Evolutionary conservation across 352 stramenopile genomes (phyloP), one percentile per base, ranked within the genome.

Genomic region (Pythium angustatum): DNA sequence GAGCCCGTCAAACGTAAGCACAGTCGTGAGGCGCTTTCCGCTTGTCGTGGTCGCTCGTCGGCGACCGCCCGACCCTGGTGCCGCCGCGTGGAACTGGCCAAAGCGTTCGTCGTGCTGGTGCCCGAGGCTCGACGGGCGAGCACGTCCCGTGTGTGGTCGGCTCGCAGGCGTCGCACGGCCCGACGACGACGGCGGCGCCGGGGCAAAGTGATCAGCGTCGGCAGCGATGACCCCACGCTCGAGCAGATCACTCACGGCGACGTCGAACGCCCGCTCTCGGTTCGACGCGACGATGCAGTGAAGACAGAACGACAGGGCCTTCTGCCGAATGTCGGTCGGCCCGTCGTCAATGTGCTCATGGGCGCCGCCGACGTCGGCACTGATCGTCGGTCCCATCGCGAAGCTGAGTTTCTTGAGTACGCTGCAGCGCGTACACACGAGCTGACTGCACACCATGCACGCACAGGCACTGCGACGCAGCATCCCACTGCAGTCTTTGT

Each of bases 371-470:
- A 64, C 53, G 19, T 67, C 59, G 21, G 53, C 53, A 15, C 52
- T 44, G 7, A 64, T 30, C 6, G 54, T 58, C n/a, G 45, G 55
- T 7, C 66, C 61, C 66, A 73, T 69, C 1, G 55, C 49, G 38
- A 73, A 73, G 36, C 56, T 73, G 24, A 73, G 41, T 27, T 61
- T 69, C 28, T 73, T 73, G 30, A 47, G 26, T 19, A 69, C 66
- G 15, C 56, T 63, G 56, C 66, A 73, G 2, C 66, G 60, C 26
- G 55, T 52, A 21, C 66, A 73, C 40, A 73, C 66, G 21, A 73
- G 48, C 55, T 69, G 53, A 22, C 36, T 66, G 55, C 66, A 73
- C n/a, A 69, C 52, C 66, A 69, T 66, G 33, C 66, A 73, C 27
- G 60, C 60, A 9, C 48, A 53, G 2, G 43, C 50, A 27, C 60